These are phyloP conservation scores for Barbarea vulgaris DNA, from an alignment of 345 rosid genomes.

Conservation along the genomic window DNA sequence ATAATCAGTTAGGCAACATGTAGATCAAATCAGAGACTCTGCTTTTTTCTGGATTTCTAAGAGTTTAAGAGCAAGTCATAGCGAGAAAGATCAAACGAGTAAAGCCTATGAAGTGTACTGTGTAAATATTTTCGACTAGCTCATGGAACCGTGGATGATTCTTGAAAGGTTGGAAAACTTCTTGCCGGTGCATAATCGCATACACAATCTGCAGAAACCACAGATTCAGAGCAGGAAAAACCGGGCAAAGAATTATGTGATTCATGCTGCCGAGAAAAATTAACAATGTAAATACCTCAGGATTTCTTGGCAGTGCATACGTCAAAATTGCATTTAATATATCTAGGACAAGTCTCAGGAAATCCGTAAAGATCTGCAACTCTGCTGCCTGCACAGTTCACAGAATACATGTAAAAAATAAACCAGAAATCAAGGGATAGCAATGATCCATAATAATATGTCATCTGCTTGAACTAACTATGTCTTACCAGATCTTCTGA, in stretches of 20 bases:
- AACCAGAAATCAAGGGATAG: conserved; percentile 15
- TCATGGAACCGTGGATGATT: conserved; percentile 87
- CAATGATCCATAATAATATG: background rate
- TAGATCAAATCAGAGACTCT: conserved; percentile 12
- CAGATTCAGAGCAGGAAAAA: conserved; percentile 6
- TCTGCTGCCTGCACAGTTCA: conserved; percentile 71
- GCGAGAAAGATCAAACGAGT: background rate
- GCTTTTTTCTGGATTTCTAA: background rate
- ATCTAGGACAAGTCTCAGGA: conserved; percentile 94
- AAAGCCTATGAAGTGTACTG: conserved; percentile 50
- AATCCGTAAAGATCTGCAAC: conserved; percentile 93
- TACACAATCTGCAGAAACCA: conserved; percentile 70
- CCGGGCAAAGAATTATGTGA: background rate
- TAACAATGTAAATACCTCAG: conserved; percentile 61
- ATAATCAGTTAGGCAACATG: background rate
- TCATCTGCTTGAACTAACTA: conserved; percentile 17
- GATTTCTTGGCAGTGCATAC: conserved; percentile 90
- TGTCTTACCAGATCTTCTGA: conserved; percentile 73
- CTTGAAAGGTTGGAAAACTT: conserved; percentile 90
- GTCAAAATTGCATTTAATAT: conserved; percentile 92
- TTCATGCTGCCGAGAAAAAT: conserved; percentile 9
- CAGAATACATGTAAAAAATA: conserved; percentile 15
- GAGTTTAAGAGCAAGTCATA: background rate
- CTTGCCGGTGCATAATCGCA: conserved; percentile 96
- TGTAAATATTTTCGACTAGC: conserved; percentile 86